phyloP scores from a whole-genome alignment of 2,329 filamentous ascomycete species.

The Venturiaceae sp. region DNA sequence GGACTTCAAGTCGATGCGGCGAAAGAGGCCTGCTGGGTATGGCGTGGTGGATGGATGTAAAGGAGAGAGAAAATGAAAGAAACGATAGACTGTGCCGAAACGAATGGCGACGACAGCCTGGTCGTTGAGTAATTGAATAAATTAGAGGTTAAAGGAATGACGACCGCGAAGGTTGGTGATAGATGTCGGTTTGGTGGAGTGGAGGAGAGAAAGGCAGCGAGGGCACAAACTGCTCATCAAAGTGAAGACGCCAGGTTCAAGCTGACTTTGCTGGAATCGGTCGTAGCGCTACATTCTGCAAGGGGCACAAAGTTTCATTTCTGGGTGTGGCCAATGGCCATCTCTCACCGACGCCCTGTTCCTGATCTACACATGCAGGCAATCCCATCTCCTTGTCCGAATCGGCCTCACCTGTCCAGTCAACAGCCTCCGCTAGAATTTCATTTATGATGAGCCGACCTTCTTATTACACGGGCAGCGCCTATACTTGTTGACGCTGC shows the following conservation, averaged over 20 bases:
- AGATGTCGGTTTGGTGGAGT: not conserved
- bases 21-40: not conserved
- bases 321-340: not conserved
- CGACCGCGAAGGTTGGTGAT: not conserved
- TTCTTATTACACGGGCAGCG: not conserved
- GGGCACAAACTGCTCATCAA: not conserved
- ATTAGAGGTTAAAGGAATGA: not conserved
- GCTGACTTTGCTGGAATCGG: not conserved
- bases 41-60: not conserved
- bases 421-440: not conserved
- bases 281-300: not conserved
- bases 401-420: not conserved
- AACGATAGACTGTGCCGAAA: slow-evolving; percentile 10
- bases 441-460: not conserved
- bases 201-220: not conserved
- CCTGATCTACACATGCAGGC: not conserved
- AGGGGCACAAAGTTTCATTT: not conserved
- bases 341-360: not conserved
- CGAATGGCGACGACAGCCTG: slow-evolving; percentile 14
- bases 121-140: not conserved
- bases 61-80: not conserved
- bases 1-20: not conserved
- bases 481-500: not conserved
- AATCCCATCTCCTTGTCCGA: too few species aligned
- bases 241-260: not conserved